These are phyloP conservation scores for Raddia guianensis DNA, from an alignment of 176 grass and related monocot species.

Conservation along the genomic window DNA sequence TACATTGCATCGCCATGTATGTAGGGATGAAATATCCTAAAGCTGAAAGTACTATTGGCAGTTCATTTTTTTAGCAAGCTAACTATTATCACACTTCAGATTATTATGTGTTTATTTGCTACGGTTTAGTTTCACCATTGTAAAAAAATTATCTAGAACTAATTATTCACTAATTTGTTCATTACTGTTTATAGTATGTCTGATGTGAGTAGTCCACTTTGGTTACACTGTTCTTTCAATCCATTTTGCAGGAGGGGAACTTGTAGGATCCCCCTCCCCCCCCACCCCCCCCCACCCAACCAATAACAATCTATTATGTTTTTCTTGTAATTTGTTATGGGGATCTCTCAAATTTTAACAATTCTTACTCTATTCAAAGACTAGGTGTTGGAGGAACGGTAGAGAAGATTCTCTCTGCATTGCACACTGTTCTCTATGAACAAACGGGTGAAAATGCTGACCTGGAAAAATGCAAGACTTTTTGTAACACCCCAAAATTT, in stretches of 20 bases:
- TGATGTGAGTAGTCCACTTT: no score
- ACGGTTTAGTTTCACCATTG: conserved; percentile 13
- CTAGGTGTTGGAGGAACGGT: conserved; percentile 73
- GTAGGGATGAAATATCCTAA: neutral
- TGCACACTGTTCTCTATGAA: conserved; percentile 70
- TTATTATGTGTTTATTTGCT: conserved; percentile 8
- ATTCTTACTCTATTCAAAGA: conserved; percentile 59
- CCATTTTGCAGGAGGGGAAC: conserved; percentile 4
- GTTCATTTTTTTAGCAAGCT: conserved; percentile 21
- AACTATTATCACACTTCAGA: conserved; percentile 26
- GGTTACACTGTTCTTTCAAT: no score
- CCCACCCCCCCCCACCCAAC: neutral
- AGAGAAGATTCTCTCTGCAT: conserved; percentile 85
- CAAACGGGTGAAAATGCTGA: conserved; percentile 63
- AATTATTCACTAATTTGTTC: no score
- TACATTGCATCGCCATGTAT: conserved; percentile 28
- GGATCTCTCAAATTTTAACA: conserved; percentile 38
- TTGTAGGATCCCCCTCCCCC: conserved; percentile 58
- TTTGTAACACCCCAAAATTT: no score
- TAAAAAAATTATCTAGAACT: conserved; percentile 6
- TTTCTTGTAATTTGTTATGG: neutral
- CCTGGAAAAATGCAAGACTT: neutral
- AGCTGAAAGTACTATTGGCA: conserved; percentile 1
- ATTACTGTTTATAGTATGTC: no score
- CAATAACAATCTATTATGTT: neutral